Conservation (phyloP, 23 red algal species). For the Agarophyton chilense region DNA sequence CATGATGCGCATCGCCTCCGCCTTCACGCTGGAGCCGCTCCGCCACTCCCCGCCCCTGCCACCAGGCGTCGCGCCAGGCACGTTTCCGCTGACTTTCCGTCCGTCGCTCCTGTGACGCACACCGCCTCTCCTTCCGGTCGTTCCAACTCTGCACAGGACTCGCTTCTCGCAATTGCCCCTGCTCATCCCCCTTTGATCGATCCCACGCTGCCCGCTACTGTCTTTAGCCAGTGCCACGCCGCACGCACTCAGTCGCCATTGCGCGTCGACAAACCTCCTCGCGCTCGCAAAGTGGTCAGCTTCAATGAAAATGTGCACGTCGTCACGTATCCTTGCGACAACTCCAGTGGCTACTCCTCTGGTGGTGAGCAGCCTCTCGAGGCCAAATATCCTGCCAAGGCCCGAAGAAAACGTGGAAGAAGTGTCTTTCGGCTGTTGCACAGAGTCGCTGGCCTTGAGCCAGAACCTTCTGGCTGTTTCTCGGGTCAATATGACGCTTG, state of each 20-base stretch:
- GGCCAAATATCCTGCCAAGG: background rate
- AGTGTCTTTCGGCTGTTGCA: slow-evolving; percentile 45
- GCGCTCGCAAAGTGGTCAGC: slow-evolving; percentile 57
- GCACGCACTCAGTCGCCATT: slow-evolving; percentile 39
- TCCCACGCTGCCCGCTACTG: slow-evolving; percentile 14
- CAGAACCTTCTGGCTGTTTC: slow-evolving; percentile 27
- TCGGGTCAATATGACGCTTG: slow-evolving; percentile 40
- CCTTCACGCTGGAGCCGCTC: background rate
- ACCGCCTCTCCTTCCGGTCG: background rate
- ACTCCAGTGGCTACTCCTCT: slow-evolving; percentile 28
- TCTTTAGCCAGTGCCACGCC: slow-evolving; percentile 28
- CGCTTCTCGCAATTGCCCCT: background rate
- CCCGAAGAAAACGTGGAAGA: slow-evolving; percentile 11
- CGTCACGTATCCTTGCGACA: slow-evolving; percentile 54
- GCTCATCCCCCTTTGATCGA: background rate
- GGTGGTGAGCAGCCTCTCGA: background rate
- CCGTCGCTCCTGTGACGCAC: background rate
- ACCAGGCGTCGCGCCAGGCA: slow-evolving; percentile 27
- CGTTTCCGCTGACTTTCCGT: slow-evolving; percentile 35
- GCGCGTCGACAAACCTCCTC: slow-evolving; percentile 45
- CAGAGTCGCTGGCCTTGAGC: background rate
- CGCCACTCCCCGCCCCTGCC: background rate
- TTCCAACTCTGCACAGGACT: slow-evolving; percentile 11
- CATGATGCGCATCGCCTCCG: slow-evolving; percentile 27
- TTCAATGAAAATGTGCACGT: slow-evolving; percentile 67